Base-by-base conservation (phyloP, 768 basidiomycete genomes). In the Tylopilus cervinicoccineus region DNA sequence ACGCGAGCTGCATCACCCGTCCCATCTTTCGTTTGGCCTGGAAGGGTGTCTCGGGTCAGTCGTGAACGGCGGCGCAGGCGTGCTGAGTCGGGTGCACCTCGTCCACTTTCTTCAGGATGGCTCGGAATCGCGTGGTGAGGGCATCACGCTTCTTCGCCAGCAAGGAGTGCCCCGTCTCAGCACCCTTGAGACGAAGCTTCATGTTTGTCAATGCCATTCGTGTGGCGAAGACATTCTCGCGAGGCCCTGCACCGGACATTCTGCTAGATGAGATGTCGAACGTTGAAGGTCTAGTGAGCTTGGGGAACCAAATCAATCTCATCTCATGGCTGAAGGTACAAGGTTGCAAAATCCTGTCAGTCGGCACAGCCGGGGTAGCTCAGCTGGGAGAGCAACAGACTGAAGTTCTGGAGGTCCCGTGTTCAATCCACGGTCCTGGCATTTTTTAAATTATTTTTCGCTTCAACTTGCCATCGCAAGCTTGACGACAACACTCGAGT, bases 21-120 rank as follows among this genome's bases (percentile, higher is more conserved):
- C 96, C 96, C 96, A 98, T 99, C 73, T 97, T 94, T 50, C 93
- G 82, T 69, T 99, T 99, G 10, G 96, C 95, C 94, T 98, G 49
- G 17, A 55, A 52, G 52, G 9, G 47, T 6, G 47, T 54, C 50
- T 56, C 19, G 23, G 2, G 64, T 57, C 33, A 55, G 32, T 45
- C 50, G 24, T 26, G 14, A 43, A n/a, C 23, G n/a, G 17, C 16
- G 27, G 27, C 31, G 11, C 8, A 23, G 2, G 37, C 34, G 34
- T 27, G n/a, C 22, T 10, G 11, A 19, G 27, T n/a, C 44, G 20
- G 51, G 71, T 74, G 55, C 56, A 93, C 94, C 76, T 99, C 96
- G 63, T 97, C 94, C n/a, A 99, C 95, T 70, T 96, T 97, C 67
- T 76, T 83, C 52, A 98, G 73, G 65, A 99, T 99, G 24, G 88